Conservation (phyloP, 805 yeast species). For the Spathaspora boniae region DNA sequence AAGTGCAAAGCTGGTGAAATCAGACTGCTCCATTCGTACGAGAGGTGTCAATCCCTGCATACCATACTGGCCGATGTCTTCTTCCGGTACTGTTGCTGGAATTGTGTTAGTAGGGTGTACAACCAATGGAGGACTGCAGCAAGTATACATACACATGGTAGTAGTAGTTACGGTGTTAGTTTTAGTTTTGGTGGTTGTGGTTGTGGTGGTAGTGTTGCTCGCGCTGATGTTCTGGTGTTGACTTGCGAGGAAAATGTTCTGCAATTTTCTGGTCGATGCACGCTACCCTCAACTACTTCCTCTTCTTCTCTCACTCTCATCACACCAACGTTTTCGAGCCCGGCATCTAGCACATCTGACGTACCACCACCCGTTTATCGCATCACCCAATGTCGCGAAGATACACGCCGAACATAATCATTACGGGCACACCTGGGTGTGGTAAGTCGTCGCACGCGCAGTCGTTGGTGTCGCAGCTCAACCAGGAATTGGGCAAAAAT, state of each 20-base stretch:
- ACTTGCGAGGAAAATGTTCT: not conserved
- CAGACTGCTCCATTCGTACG: slow-evolving; percentile 59
- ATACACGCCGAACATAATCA: slow-evolving; percentile 66
- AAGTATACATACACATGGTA: not conserved
- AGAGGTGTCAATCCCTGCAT: slow-evolving; percentile 60
- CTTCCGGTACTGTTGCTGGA: slow-evolving; percentile 23
- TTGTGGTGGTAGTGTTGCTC: too few relatives aligned
- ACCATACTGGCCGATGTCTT: slow-evolving; percentile 46
- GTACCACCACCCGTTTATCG: too few relatives aligned
- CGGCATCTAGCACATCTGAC: too few relatives aligned
- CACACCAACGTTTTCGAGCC: too few relatives aligned
- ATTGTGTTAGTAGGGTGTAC: not conserved
- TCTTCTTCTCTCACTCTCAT: too few relatives aligned
- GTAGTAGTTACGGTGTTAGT: not conserved
- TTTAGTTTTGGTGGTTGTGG: not conserved
- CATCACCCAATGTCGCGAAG: slow-evolving; percentile 26
- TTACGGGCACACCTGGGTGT: slow-evolving; percentile 96
- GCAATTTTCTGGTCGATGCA: too few relatives aligned
- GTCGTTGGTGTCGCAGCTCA: slow-evolving; percentile 47
- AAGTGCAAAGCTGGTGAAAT: slow-evolving; percentile 61
- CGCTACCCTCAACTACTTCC: too few relatives aligned
- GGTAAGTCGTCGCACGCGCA: slow-evolving; percentile 81
- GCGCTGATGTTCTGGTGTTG: not conserved
- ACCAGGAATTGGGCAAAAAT: slow-evolving; percentile 19
- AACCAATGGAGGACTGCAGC: not conserved